Evolutionary conservation across 495 filamentous ascomycete genomes (phyloP).

Genomic region (Aspergillus affinis): DNA sequence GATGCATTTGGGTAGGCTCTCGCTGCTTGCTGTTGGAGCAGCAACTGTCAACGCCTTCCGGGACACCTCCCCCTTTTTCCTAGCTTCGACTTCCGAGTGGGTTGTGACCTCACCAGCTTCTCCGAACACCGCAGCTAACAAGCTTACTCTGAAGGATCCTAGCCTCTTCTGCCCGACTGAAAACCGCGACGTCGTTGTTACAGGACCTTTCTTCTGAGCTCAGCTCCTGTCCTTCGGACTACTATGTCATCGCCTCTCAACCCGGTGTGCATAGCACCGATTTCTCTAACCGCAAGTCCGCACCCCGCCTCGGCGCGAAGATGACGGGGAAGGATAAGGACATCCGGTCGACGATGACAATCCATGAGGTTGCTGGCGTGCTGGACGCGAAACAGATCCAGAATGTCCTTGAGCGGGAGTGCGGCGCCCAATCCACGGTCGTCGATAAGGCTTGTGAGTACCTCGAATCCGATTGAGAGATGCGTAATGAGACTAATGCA

Average conservation of each 20-base stretch:
- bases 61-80: constrained; percentile 83
- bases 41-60: constrained; percentile 67
- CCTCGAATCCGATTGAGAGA: neutral
- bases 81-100: constrained; percentile 79
- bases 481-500: constrained; percentile 17
- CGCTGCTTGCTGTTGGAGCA: constrained; percentile 61
- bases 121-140: constrained; percentile 30
- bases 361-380: constrained; percentile 64
- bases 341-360: constrained; percentile 48
- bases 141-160: constrained; percentile 38
- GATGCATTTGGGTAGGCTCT: constrained; percentile 63
- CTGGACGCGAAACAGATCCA: constrained; percentile 57
- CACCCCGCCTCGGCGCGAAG: constrained; percentile 61
- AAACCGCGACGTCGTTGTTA: constrained; percentile 39
- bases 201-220: constrained; percentile 45
- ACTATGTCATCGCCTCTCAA: constrained; percentile 80
- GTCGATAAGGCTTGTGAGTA: constrained; percentile 64
- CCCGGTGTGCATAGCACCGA: constrained; percentile 72
- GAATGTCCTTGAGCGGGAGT: constrained; percentile 49
- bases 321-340: constrained; percentile 48
- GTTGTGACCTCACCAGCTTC: constrained; percentile 27
- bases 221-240: constrained; percentile 66
- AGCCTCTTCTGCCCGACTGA: constrained; percentile 43
- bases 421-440: constrained; percentile 50
- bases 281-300: constrained; percentile 51